A percentile compares a stretch with the other conserved stretches of the same genome.
Conservation (phyloP, 306 rosid genomes). For the Corylus americana region DNA sequence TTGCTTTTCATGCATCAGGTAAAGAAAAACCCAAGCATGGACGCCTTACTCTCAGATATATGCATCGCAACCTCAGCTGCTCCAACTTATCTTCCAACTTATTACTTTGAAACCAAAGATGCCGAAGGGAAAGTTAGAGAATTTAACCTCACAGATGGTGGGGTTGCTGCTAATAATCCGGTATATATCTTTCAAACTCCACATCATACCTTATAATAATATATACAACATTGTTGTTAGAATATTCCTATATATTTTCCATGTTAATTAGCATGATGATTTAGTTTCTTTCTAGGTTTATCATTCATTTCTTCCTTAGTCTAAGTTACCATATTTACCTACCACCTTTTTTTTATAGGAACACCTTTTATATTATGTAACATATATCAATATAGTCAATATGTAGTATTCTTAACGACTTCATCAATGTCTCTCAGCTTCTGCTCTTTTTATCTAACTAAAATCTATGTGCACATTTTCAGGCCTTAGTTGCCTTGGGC, state of each 20-base stretch:
- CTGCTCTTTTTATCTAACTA: not conserved
- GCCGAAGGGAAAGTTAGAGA: slow-evolving; percentile 20
- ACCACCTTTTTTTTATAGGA: too few relatives aligned
- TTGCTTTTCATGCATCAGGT: slow-evolving; percentile 23
- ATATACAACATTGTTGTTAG: too few relatives aligned
- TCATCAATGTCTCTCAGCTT: too few relatives aligned
- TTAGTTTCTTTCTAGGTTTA: too few relatives aligned
- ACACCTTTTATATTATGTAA: too few relatives aligned
- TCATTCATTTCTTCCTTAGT: too few relatives aligned
- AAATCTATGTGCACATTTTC: not conserved
- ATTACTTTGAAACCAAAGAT: slow-evolving; percentile 47
- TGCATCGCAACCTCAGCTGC: slow-evolving; percentile 76
- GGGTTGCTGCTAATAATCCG: slow-evolving; percentile 74
- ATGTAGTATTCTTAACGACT: too few relatives aligned
- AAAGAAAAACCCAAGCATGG: slow-evolving; percentile 22
- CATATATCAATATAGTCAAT: too few relatives aligned
- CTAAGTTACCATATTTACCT: too few relatives aligned
- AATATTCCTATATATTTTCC: too few relatives aligned
- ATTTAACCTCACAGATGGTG: slow-evolving; percentile 66
- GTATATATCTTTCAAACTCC: slow-evolving; percentile 25
- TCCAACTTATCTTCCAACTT: slow-evolving; percentile 76
- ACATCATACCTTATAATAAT: not conserved
- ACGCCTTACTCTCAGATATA: slow-evolving; percentile 53
- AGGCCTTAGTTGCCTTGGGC: slow-evolving; percentile 53
- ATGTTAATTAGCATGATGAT: too few relatives aligned